Evolutionary conservation across 1,139 yeast species (phyloP), one percentile per base, ranked within the genome.

Genomic region (Zygosaccharomyces sapae): DNA sequence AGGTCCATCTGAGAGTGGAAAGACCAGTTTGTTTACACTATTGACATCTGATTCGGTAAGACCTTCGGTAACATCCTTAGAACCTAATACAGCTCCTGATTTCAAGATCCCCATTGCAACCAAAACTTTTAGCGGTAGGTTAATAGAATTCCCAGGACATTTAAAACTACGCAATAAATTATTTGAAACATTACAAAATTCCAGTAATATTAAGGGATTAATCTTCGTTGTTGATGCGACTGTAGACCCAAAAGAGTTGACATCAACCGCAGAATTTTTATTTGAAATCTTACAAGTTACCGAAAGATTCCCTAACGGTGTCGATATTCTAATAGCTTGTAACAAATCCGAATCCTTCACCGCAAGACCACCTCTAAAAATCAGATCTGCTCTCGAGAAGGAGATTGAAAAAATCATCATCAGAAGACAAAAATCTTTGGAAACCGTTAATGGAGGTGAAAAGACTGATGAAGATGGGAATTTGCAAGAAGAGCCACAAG

Each of bases 61-160:
- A 41, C 52, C 50, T 6, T 52, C 62, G 1, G 63, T 59, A 4
- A 58, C 54, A 42, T 62, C 64, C 1, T 59, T 62, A 38, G 71
- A 68, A 41, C 71, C 76, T n/a, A 76, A 71, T 56, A 48, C 59
- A 34, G 65, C 63, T 13, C 68, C 62, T 7, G 55, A 60, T 12
- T 63, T 70, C 46, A 53, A 61, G 44, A 54, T 76, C 20, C 77
- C 77, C 6, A 62, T 68, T 12, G 50, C 61, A 39, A 52, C 45
- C 34, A 48, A 46, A 34, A 47, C 46, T 38, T 47, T 51, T 38
- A 45, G 45, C 30, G 74, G 70, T 66, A 74, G 75, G 55, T 63
- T 89, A 40, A 74, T 84, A 43, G 97, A 90, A 62, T 81, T 82
- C 56, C 97, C 97, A 2, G 97, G 97, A 5, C 92, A 86, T 66